These are phyloP conservation scores for Athelia sp. DNA, from an alignment of 1,284 basidiomycete genomes.

Conservation along the genomic window DNA sequence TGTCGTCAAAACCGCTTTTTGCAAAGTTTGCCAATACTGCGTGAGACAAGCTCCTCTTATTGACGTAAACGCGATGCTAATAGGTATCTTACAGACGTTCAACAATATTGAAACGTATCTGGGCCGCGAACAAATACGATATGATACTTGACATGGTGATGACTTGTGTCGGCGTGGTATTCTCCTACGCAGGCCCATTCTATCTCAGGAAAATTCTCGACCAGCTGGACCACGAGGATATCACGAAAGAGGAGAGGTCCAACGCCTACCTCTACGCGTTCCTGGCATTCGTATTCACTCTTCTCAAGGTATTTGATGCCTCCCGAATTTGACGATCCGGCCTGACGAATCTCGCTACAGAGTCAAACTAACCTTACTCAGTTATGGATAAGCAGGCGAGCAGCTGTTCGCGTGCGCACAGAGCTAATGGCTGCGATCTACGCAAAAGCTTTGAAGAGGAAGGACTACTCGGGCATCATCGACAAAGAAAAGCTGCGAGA, in stretches of 20 bases:
- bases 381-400: constrained; percentile 60
- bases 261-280: constrained; percentile 62
- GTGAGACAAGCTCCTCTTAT: constrained; percentile 15
- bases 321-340: not conserved
- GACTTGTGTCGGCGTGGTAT: not conserved
- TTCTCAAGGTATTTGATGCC: constrained; percentile 32
- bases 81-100: not conserved
- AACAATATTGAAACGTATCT: not conserved
- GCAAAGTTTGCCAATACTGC: constrained; percentile 33
- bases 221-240: not conserved
- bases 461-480: constrained; percentile 78
- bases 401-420: constrained; percentile 47
- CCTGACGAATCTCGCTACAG: constrained; percentile 16
- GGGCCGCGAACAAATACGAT: not conserved
- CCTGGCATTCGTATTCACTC: constrained; percentile 47
- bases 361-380: constrained; percentile 61
- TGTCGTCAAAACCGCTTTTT: constrained; percentile 50
- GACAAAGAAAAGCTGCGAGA: constrained; percentile 36
- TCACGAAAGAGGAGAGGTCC: constrained; percentile 22
- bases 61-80: not conserved
- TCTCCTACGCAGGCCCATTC: not conserved
- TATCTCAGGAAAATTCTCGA: not conserved
- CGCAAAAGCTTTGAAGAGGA: constrained; percentile 83
- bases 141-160: not conserved
- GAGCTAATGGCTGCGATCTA: constrained; percentile 77